Percentiles rank a stretch among this genome's conserved stretches.
Conservation (phyloP, 2,329 filamentous ascomycete species). For the Graphiopsis chlorocephala region DNA sequence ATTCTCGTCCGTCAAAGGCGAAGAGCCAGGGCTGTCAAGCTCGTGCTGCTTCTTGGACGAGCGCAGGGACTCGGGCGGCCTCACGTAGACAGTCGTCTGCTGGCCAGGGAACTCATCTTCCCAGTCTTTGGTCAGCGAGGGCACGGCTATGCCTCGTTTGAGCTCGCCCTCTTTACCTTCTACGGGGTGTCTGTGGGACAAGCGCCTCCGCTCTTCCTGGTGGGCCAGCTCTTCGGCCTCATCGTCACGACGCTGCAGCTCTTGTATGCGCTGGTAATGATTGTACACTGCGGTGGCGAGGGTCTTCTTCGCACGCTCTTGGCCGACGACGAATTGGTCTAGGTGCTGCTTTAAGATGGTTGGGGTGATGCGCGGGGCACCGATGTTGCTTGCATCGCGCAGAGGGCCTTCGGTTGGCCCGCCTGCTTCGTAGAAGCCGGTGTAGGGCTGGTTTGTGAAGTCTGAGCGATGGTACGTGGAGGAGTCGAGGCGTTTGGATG, state of each 20-base stretch:
- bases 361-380: conserved; percentile 59
- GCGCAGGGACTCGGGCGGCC: conserved; percentile 16
- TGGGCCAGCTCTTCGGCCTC: conserved; percentile 73
- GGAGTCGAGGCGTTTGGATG: conserved; percentile 9
- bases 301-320: conserved; percentile 91
- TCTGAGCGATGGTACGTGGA: conserved; percentile 51
- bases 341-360: conserved; percentile 78
- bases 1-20: conserved; percentile 52
- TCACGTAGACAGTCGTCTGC: conserved; percentile 48
- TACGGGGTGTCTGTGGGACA: conserved; percentile 63
- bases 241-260: conserved; percentile 70
- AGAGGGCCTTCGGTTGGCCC: conserved; percentile 63
- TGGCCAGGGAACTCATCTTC: conserved; percentile 63
- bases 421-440: conserved; percentile 61
- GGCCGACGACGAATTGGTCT: conserved; percentile 94
- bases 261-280: conserved; percentile 86
- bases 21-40: conserved; percentile 21
- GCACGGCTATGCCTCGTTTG: conserved; percentile 33
- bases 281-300: conserved; percentile 93
- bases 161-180: conserved; percentile 59
- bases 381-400: conserved; percentile 56
- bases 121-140: conserved; percentile 33
- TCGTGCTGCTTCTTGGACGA: conserved; percentile 22
- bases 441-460: conserved; percentile 62
- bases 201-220: conserved; percentile 68